phyloP scores from a whole-genome alignment of 75 land plant genomes.

The Selaginella tamariscina region DNA sequence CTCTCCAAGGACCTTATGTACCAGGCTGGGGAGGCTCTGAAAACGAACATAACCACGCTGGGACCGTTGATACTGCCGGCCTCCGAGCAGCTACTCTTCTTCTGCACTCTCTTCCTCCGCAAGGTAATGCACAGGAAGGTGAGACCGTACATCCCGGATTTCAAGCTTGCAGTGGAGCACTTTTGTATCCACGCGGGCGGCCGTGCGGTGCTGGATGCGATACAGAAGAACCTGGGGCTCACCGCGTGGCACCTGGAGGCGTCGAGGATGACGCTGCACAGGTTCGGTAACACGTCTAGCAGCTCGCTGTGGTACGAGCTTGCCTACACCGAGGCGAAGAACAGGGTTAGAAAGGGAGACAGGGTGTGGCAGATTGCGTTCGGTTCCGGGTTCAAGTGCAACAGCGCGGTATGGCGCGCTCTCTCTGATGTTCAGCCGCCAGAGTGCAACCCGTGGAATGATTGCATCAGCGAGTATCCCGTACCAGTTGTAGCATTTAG shows the following conservation, averaged over 20 bases:
- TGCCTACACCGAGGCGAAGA: slow-evolving; percentile 47
- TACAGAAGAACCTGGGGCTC: slow-evolving; percentile 33
- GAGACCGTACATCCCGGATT: slow-evolving; percentile 16
- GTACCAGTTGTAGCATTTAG: background rate
- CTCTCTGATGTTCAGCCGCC: slow-evolving; percentile 8
- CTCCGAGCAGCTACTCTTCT: slow-evolving; percentile 9
- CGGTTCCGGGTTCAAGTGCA: slow-evolving; percentile 57
- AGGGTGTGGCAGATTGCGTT: slow-evolving; percentile 35
- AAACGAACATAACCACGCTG: slow-evolving; percentile 12
- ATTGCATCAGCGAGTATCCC: background rate
- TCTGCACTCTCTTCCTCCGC: background rate
- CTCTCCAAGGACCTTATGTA: slow-evolving; percentile 12
- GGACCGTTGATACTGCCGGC: slow-evolving; percentile 2
- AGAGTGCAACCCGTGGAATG: background rate
- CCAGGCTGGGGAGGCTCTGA: background rate
- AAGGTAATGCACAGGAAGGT: background rate
- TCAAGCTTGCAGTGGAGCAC: slow-evolving; percentile 30
- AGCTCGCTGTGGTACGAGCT: slow-evolving; percentile 52
- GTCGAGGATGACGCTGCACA: slow-evolving; percentile 48
- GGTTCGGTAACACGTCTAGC: slow-evolving; percentile 50
- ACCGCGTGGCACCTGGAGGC: slow-evolving; percentile 35
- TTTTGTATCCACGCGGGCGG: slow-evolving; percentile 45
- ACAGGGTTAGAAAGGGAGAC: slow-evolving; percentile 35
- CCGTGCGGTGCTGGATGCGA: slow-evolving; percentile 28
- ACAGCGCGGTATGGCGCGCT: slow-evolving; percentile 71